Evolutionary conservation across 1,284 basidiomycete genomes (phyloP).

Genomic region (Somion occarium): DNA sequence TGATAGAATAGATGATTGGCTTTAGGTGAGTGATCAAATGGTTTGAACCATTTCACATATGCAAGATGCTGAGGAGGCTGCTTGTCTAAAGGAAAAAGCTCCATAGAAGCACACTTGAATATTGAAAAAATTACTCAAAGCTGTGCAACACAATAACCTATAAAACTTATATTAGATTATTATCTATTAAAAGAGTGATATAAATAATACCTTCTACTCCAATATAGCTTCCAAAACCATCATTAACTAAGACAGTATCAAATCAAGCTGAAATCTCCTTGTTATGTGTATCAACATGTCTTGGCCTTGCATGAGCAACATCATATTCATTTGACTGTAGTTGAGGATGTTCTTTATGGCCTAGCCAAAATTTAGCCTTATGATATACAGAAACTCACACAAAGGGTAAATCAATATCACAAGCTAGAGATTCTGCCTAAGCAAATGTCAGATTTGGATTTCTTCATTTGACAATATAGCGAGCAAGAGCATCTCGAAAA

Average conservation of each 20-base stretch:
- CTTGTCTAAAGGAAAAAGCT: not conserved
- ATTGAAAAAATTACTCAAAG: conserved; percentile 23
- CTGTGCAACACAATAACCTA: conserved; percentile 21
- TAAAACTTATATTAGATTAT: not conserved
- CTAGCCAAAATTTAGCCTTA: conserved; percentile 14
- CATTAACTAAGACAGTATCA: conserved; percentile 13
- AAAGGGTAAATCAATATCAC: not conserved
- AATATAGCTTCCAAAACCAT: not conserved
- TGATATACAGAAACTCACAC: conserved; percentile 12
- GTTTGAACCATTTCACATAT: conserved; percentile 24
- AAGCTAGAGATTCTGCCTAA: not conserved
- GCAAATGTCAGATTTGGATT: conserved; percentile 5
- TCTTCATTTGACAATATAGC: conserved; percentile 5
- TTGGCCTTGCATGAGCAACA: conserved; percentile 1
- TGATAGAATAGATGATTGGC: conserved; percentile 19
- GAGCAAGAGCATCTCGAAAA: conserved; percentile 15
- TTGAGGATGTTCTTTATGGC: not conserved
- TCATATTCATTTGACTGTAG: conserved; percentile 3
- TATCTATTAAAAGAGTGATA: not conserved
- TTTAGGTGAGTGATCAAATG: conserved; percentile 15
- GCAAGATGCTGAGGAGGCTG: conserved; percentile 15
- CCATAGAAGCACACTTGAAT: conserved; percentile 4
- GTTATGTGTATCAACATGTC: not conserved
- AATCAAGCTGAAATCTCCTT: conserved; percentile 11
- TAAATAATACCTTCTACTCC: conserved; percentile 6